These are phyloP conservation scores for Petunia hybrid DNA, from an alignment of 305 asterid genomes.

Conservation along the genomic window DNA sequence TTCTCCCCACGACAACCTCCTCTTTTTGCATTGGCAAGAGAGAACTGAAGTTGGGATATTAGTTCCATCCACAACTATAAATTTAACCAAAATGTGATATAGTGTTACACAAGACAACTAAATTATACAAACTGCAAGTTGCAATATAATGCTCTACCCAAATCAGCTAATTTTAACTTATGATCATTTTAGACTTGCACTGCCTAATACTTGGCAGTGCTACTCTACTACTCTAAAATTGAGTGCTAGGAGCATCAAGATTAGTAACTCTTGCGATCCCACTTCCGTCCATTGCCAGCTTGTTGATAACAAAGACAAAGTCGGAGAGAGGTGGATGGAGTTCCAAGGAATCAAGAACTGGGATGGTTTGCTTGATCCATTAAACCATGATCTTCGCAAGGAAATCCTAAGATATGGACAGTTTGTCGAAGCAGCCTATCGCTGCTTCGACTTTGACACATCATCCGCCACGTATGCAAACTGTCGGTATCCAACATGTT, in stretches of 20 bases:
- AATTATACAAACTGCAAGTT: neutral
- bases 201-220: neutral
- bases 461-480: constrained; percentile 56
- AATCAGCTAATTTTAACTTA: neutral
- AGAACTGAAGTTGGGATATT: neutral
- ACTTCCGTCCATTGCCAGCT: neutral
- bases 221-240: constrained; percentile 2
- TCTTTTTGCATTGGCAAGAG: neutral
- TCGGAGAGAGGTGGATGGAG: constrained; percentile 73
- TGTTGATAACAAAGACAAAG: neutral
- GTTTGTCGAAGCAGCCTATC: constrained; percentile 84
- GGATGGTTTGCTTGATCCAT: constrained; percentile 91
- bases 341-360: constrained; percentile 80
- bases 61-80: neutral
- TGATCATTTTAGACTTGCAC: neutral
- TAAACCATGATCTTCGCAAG: constrained; percentile 64
- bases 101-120: neutral
- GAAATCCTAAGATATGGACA: constrained; percentile 81
- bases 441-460: constrained; percentile 74
- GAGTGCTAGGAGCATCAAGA: neutral
- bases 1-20: constrained; percentile 1
- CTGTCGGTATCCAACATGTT: constrained; percentile 48
- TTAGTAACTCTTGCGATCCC: neutral
- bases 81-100: neutral
- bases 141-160: neutral